Evolutionary conservation across 2,329 filamentous ascomycete species (phyloP), one percentile per base, ranked within the genome.

Genomic region (Alternaria infectoria): DNA sequence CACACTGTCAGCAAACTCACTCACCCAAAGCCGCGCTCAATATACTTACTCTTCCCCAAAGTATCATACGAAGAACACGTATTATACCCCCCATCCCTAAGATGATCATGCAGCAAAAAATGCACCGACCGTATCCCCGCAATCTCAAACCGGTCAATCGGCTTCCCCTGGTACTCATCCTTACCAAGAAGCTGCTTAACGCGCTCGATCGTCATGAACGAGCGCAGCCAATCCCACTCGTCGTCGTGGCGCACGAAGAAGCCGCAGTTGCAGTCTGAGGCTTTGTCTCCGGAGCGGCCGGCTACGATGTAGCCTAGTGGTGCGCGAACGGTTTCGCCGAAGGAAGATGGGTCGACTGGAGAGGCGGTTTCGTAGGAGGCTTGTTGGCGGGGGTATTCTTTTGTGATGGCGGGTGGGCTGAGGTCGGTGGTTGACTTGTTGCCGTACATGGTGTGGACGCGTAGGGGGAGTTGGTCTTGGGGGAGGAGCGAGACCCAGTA

Each of bases 251-350:
- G 70, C 0, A 80, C 76, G 69, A 75, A 80, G 58, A 80, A 79
- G 1, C 78, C 78, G 7, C 79, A 74, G 36, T 80, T 80, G 57
- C 72, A 75, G 46, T 80, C 73, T 13, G 73, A 74, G 13, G 76
- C 77, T 51, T 80, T 80, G 52, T 80, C 77, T 11, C 77, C 79
- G 1, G 83, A 83, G 43, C 84, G 72, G 0, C 78, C 83, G 15
- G 84, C 79, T 2, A 79, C 80, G 15, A 84, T 74, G n/a, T 81
- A 80, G 10, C 83, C 83, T 0, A 85, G 69, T 5, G 77, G 80
- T 15, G 79, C 73, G n/a, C 65, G 62, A 0, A 73, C 72, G 1
- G 77, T 80, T 2, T 69, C 65, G 15, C 69, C 68, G 21, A 73
- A 73, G 0, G 54, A 51, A 2, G 25, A 23, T 0, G 68, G 61